Conservation (phyloP, 2,329 filamentous ascomycete genomes). For the Phialemonium atrogriseum region DNA sequence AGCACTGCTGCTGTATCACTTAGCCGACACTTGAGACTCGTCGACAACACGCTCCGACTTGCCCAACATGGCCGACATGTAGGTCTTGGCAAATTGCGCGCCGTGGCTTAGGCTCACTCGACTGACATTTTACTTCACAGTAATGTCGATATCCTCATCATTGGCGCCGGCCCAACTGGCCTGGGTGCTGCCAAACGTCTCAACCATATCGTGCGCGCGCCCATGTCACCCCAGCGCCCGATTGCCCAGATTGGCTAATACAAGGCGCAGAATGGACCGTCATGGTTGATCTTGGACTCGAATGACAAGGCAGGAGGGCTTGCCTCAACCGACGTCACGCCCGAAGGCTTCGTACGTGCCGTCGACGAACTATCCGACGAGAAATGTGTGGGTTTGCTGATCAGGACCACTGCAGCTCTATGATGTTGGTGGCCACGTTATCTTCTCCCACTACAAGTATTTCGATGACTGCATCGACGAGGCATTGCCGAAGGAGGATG, state of each 20-base stretch:
- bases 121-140: conserved; percentile 34
- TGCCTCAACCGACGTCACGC: conserved; percentile 88
- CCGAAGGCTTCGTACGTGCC: conserved; percentile 96
- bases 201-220: conserved; percentile 75
- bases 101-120: not conserved
- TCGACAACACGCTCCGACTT: too few relatives aligned
- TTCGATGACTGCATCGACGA: conserved; percentile 99
- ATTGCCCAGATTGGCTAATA: conserved; percentile 14
- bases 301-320: conserved; percentile 91
- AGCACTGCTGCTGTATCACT: too few relatives aligned
- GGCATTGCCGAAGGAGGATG: conserved; percentile 83
- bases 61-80: conserved; percentile 20
- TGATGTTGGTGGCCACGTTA: conserved; percentile 96
- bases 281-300: conserved; percentile 93
- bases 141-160: conserved; percentile 93
- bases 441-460: conserved; percentile 99
- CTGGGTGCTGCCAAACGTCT: conserved; percentile 96
- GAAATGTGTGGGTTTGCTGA: conserved; percentile 14
- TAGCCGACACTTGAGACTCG: too few relatives aligned
- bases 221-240: too few relatives aligned
- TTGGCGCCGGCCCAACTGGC: conserved; percentile 95
- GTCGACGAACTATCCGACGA: conserved; percentile 2
- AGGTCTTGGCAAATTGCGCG: too few relatives aligned
- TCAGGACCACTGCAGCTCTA: conserved; percentile 59
- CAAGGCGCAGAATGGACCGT: conserved; percentile 65